Conservation (phyloP, 192 early-diverging fungal genomes). For the Backusella macrospora region DNA sequence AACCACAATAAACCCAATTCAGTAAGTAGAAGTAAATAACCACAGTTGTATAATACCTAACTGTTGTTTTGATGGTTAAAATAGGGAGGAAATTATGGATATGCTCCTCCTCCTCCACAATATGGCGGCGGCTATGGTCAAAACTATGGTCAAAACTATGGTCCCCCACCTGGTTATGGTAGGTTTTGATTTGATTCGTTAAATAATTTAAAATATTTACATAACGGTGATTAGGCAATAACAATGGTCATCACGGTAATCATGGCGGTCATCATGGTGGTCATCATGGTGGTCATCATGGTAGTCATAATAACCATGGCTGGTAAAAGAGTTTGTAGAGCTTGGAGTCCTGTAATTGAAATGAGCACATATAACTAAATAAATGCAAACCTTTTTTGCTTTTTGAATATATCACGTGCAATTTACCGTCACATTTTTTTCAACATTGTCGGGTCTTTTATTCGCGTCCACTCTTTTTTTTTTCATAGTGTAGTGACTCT, state of each 20-base stretch:
- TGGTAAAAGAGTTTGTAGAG: neutral
- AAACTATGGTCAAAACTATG: neutral
- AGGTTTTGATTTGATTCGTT: neutral
- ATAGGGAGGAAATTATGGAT: neutral
- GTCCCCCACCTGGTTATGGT: neutral
- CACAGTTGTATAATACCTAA: neutral
- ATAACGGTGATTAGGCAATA: neutral
- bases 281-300: neutral
- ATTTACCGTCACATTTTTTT: neutral
- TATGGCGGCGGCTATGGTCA: neutral
- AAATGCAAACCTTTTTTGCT: neutral
- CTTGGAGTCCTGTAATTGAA: no score
- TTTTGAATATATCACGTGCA: neutral
- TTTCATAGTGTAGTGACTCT: neutral
- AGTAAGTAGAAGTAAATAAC: neutral
- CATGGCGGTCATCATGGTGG: slow-evolving; percentile 1
- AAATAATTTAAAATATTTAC: neutral
- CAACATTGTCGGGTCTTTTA: neutral
- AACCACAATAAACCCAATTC: neutral
- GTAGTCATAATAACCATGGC: neutral
- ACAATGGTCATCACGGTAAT: neutral
- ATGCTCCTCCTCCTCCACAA: neutral
- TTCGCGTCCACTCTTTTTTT: neutral
- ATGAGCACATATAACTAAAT: neutral
- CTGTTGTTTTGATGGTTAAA: neutral